Base-by-base conservation (phyloP, 2,329 filamentous ascomycete species). In the Venturia effusa region DNA sequence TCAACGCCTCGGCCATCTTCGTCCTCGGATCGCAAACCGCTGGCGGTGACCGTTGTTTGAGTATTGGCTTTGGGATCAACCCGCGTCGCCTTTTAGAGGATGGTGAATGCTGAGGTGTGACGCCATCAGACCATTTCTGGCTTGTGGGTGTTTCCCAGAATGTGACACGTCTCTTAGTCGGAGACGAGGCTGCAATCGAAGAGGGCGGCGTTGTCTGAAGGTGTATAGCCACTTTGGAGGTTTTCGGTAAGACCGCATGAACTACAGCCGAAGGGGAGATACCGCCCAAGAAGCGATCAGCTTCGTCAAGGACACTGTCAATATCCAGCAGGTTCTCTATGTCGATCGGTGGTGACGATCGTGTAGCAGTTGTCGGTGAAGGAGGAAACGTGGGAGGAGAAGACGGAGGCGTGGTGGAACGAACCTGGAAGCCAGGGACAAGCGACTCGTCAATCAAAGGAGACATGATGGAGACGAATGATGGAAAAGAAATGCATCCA, bases 191-290 rank as follows among this genome's bases (percentile, higher is more conserved):
- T 57, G 51, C 30, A 57, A 57, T 22, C 2, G 61, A 75, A 3
- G 75, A 76, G 7, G 78, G 76, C 5, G 77, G 74, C 48, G 80
- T 78, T 51, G 80, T 78, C 61, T 77, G 74, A 59, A 76, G 74
- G 17, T 79, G 75, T 24, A 48, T 34, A 37, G 40, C 61, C 32
- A 62, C 40, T 32, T 27, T 45, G 11, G 24, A 27, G 70, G 66
- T 27, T 67, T 48, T 55, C 70, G 61, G 24, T 24, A 55, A 71
- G 27, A 67, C 65, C 24, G 66, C 66, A 11, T 66, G 34, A 17
- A 67, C 64, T 32, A 73, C 75, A 57, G 74, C 72, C 37, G 75
- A 73, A 63, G 72, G 71, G 64, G 76, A 76, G 24, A 73, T 74
- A 60, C 75, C 74, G 40, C 76, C 70, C 39, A 80, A 74, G 66